Percentiles rank a stretch among this genome's conserved stretches.
Conservation (phyloP, 352 stramenopile species). For the Globisporangium middletonii region DNA sequence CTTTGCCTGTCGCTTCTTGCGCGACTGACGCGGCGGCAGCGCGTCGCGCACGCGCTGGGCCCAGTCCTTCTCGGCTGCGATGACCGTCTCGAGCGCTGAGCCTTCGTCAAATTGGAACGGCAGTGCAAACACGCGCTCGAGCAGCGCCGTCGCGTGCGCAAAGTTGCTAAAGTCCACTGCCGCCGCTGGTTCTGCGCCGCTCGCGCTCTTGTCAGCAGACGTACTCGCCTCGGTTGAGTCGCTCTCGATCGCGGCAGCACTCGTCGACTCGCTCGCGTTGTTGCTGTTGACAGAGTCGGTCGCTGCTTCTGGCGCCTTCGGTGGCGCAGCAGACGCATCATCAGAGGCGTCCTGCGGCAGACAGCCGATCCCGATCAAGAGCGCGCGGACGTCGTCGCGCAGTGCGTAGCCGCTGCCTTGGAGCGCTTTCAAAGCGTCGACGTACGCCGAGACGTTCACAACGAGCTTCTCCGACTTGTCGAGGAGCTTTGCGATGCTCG, state of each 20-base stretch:
- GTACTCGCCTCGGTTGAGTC: conserved; percentile 3
- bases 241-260: conserved; percentile 2
- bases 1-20: conserved; percentile 71
- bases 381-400: conserved; percentile 40
- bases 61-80: conserved; percentile 62
- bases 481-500: conserved; percentile 56
- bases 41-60: conserved; percentile 61
- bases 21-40: conserved; percentile 68
- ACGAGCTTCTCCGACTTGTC: conserved; percentile 53
- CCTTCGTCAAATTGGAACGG: conserved; percentile 76
- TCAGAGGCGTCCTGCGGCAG: conserved; percentile 3
- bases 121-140: conserved; percentile 63
- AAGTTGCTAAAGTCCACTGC: conserved; percentile 24
- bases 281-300: too few species aligned
- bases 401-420: conserved; percentile 38
- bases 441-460: conserved; percentile 66
- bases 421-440: conserved; percentile 47
- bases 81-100: conserved; percentile 39
- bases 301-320: neutral
- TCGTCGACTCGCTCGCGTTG: too few species aligned
- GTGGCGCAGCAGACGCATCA: neutral
- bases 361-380: conserved; percentile 55
- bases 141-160: conserved; percentile 35
- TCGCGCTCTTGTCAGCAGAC: neutral
- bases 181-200: neutral